These are phyloP conservation scores for Diaporthe citri DNA, from an alignment of 2,329 filamentous ascomycete species.

Conservation along the genomic window DNA sequence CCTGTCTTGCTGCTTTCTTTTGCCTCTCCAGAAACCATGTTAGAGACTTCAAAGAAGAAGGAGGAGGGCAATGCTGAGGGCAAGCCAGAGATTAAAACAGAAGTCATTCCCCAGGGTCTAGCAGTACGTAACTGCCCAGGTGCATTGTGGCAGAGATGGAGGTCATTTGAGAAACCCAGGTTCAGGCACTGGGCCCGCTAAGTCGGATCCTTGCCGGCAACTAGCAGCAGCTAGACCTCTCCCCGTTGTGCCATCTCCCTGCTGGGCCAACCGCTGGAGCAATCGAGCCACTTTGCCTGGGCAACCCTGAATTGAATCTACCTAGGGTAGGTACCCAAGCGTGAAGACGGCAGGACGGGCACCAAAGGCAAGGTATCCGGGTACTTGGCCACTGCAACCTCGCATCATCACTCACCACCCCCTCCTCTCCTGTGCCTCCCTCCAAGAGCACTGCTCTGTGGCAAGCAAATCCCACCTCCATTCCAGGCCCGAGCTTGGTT, in stretches of 20 bases:
- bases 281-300: background rate
- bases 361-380: background rate
- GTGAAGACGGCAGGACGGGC: conserved; percentile 4
- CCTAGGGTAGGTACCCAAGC: too few relatives aligned
- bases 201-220: conserved; percentile 26
- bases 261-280: conserved; percentile 26
- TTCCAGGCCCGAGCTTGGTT: conserved; percentile 10
- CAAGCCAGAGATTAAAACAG: too few relatives aligned
- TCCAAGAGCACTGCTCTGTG: background rate
- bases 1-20: background rate
- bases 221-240: conserved; percentile 2
- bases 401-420: background rate
- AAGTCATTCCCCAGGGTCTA: background rate
- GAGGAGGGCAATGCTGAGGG: background rate
- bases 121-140: too few relatives aligned
- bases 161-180: background rate
- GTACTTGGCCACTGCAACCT: conserved; percentile 8
- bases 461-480: conserved; percentile 13
- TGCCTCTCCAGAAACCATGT: too few relatives aligned
- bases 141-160: conserved; percentile 16
- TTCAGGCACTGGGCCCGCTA: conserved; percentile 9
- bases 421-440: background rate
- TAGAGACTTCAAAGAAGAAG: background rate
- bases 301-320: conserved; percentile 1
- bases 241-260: background rate